Conservation (phyloP, 768 basidiomycete species). For the Xanthoconium stramineum region DNA sequence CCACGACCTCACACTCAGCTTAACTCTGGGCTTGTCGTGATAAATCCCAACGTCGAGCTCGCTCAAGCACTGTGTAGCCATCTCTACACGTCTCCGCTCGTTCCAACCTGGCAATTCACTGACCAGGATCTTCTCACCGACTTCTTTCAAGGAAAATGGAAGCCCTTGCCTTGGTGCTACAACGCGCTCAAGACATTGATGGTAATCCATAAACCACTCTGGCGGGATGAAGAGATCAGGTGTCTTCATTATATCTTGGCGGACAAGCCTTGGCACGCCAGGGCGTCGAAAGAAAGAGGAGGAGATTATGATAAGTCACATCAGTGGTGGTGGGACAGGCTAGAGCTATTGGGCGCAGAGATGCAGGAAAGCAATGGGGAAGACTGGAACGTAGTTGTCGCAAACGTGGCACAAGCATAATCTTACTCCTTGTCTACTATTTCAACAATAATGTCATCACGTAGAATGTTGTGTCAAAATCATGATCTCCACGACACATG, state of each 20-base stretch:
- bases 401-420: slow-evolving; percentile 40
- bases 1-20: slow-evolving; percentile 80
- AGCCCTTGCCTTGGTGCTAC: slow-evolving; percentile 79
- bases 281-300: slow-evolving; percentile 40
- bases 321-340: slow-evolving; percentile 80
- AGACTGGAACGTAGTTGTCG: slow-evolving; percentile 49
- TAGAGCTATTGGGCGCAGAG: slow-evolving; percentile 40
- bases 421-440: not conserved
- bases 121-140: slow-evolving; percentile 91
- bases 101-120: slow-evolving; percentile 66
- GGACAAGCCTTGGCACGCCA: slow-evolving; percentile 82
- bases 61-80: slow-evolving; percentile 47
- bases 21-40: slow-evolving; percentile 87
- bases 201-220: slow-evolving; percentile 65
- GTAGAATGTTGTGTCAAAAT: not conserved
- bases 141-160: slow-evolving; percentile 77
- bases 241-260: slow-evolving; percentile 85
- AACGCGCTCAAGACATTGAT: slow-evolving; percentile 92
- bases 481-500: slow-evolving; percentile 79
- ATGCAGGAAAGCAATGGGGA: slow-evolving; percentile 43
- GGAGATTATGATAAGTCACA: slow-evolving; percentile 53
- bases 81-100: slow-evolving; percentile 46
- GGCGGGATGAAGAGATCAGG: slow-evolving; percentile 83
- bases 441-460: not conserved
- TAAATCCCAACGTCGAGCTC: slow-evolving; percentile 65